Evolutionary conservation across 1,139 yeast species (phyloP).

Genomic region (Pichia sp.): DNA sequence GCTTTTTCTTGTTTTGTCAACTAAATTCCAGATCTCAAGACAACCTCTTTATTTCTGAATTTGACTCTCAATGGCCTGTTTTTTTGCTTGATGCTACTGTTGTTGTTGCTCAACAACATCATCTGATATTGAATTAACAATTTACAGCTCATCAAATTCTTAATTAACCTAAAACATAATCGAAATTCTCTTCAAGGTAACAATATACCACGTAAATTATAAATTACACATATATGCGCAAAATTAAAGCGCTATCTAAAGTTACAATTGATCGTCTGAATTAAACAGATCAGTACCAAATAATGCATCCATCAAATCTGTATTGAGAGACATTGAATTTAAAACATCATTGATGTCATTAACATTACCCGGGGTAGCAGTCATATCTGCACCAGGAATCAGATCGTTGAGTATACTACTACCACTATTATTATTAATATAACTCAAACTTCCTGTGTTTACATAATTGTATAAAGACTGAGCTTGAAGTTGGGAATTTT

Average conservation of each 20-base stretch:
- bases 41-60: too few species aligned
- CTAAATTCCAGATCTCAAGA: background rate
- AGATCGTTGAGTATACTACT: background rate
- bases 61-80: background rate
- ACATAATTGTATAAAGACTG: background rate
- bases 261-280: background rate
- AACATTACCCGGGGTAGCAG: background rate
- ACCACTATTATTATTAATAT: background rate
- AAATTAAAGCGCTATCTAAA: background rate
- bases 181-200: too few species aligned
- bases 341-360: slow-evolving; percentile 22
- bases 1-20: background rate
- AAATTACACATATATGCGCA: too few species aligned
- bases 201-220: too few species aligned
- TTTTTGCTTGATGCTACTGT: background rate
- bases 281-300: slow-evolving; percentile 25
- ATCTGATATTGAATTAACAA: too few species aligned
- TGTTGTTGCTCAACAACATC: background rate
- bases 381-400: background rate
- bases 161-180: too few species aligned
- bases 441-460: background rate
- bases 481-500: background rate
- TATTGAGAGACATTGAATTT: slow-evolving; percentile 25
- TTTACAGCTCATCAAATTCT: too few species aligned
- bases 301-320: slow-evolving; percentile 28